Conservation (phyloP, 2,329 filamentous ascomycete genomes). For the Pseudohalonectria lignicola region DNA sequence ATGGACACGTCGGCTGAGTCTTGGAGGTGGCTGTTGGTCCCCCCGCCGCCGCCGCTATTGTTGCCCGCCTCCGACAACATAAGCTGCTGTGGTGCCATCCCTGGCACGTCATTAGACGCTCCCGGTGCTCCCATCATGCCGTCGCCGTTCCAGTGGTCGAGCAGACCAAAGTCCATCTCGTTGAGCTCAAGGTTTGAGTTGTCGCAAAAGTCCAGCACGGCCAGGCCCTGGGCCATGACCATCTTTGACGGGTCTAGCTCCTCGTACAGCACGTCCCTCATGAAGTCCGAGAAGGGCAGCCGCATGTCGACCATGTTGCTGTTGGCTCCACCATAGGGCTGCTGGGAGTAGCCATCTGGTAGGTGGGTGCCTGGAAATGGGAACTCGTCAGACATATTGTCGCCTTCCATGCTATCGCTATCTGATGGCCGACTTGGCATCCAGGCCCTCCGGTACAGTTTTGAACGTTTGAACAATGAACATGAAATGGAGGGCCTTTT, state of each 20-base stretch:
- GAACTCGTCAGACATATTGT: neutral
- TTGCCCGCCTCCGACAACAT: too few relatives aligned
- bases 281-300: slow-evolving; percentile 35
- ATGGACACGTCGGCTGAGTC: slow-evolving; percentile 29
- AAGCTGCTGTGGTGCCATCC: neutral
- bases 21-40: slow-evolving; percentile 16
- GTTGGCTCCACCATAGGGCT: slow-evolving; percentile 7
- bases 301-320: slow-evolving; percentile 15
- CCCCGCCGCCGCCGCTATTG: neutral
- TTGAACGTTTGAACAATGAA: too few relatives aligned
- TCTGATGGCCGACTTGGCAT: too few relatives aligned
- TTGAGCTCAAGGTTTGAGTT: slow-evolving; percentile 38
- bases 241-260: slow-evolving; percentile 23
- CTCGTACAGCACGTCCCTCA: slow-evolving; percentile 39
- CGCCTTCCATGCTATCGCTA: too few relatives aligned
- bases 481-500: too few relatives aligned
- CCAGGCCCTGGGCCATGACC: slow-evolving; percentile 27
- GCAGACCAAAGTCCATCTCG: slow-evolving; percentile 38
- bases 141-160: slow-evolving; percentile 37
- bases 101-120: too few relatives aligned
- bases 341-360: neutral
- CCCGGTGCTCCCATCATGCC: slow-evolving; percentile 14
- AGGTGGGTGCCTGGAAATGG: neutral
- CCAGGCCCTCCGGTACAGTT: too few relatives aligned
- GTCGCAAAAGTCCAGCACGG: slow-evolving; percentile 38